Evolutionary conservation across 2,329 filamentous ascomycete genomes (phyloP).

Genomic region (Penicillium frequentans): DNA sequence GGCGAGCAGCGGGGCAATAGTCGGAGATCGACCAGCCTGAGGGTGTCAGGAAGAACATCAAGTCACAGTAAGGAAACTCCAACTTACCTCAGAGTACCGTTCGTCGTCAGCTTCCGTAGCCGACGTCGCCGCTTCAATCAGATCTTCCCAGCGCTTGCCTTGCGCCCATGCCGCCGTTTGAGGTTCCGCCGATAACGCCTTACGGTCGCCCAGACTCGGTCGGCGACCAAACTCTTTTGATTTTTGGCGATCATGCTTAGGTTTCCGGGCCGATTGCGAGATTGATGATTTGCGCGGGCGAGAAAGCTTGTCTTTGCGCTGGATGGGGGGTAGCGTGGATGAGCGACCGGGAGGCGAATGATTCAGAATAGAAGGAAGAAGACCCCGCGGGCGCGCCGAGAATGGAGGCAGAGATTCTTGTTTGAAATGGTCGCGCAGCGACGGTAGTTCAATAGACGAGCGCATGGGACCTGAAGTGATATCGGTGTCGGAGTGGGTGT

Average conservation of each 20-base stretch:
- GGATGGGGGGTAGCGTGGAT: conserved; percentile 81
- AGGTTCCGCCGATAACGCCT: conserved; percentile 84
- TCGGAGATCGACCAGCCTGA: conserved; percentile 42
- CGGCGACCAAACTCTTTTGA: conserved; percentile 74
- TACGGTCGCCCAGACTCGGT: conserved; percentile 72
- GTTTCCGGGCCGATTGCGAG: conserved; percentile 72
- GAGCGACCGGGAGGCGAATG: conserved; percentile 84
- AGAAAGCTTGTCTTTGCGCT: conserved; percentile 68
- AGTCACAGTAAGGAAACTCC: conserved; percentile 4
- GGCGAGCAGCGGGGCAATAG: conserved; percentile 39
- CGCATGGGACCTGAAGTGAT: conserved; percentile 63
- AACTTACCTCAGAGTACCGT: conserved; percentile 73
- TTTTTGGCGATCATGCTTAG: conserved; percentile 77
- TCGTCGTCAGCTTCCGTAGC: conserved; percentile 89
- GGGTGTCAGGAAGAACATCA: not conserved
- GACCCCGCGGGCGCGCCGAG: conserved; percentile 65
- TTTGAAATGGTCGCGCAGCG: conserved; percentile 66
- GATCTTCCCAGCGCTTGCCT: conserved; percentile 92
- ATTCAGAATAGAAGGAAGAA: conserved; percentile 75
- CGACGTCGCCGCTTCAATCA: conserved; percentile 91
- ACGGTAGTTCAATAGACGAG: conserved; percentile 69
- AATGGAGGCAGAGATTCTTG: conserved; percentile 71
- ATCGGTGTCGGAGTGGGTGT: conserved; percentile 71
- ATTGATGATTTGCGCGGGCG: conserved; percentile 84
- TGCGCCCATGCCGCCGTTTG: conserved; percentile 68